Evolutionary conservation across 139 green algal genomes (phyloP).

Genomic region (Trebouxia sp.): DNA sequence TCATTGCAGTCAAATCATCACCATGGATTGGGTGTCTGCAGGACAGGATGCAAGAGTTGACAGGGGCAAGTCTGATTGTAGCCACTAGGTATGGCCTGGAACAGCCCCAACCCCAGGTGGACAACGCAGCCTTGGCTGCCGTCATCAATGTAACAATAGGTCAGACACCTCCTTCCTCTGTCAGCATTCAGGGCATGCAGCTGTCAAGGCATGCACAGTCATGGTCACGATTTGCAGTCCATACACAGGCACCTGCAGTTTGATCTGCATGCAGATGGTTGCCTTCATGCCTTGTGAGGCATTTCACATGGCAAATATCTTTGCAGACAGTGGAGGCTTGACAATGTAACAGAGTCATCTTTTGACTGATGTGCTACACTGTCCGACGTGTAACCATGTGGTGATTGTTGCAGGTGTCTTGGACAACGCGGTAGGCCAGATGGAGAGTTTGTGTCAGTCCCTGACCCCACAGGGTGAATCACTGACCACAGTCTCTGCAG

Average conservation of each 20-base stretch:
- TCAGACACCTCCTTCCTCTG: not conserved
- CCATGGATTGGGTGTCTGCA: too few relatives aligned
- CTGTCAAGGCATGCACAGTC: too few relatives aligned
- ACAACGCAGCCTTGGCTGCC: not conserved
- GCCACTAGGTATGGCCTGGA: not conserved
- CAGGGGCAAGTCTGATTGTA: not conserved
- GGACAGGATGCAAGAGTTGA: not conserved
- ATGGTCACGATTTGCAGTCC: too few relatives aligned
- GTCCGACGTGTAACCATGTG: not conserved
- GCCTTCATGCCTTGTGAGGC: too few relatives aligned
- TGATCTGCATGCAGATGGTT: not conserved
- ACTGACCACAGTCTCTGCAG: slow-evolving; percentile 13
- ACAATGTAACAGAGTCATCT: not conserved
- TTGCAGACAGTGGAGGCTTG: not conserved
- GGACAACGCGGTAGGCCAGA: not conserved
- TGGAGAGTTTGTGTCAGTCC: not conserved
- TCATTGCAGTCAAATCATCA: too few relatives aligned
- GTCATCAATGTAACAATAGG: slow-evolving; percentile 6
- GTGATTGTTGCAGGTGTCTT: not conserved
- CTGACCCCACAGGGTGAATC: not conserved
- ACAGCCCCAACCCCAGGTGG: not conserved
- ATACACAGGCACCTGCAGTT: too few relatives aligned
- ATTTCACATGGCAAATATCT: too few relatives aligned
- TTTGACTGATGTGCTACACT: not conserved
- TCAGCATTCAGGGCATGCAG: not conserved